Conservation (phyloP, 352 stramenopile species). For the Phytophthora foliorum region DNA sequence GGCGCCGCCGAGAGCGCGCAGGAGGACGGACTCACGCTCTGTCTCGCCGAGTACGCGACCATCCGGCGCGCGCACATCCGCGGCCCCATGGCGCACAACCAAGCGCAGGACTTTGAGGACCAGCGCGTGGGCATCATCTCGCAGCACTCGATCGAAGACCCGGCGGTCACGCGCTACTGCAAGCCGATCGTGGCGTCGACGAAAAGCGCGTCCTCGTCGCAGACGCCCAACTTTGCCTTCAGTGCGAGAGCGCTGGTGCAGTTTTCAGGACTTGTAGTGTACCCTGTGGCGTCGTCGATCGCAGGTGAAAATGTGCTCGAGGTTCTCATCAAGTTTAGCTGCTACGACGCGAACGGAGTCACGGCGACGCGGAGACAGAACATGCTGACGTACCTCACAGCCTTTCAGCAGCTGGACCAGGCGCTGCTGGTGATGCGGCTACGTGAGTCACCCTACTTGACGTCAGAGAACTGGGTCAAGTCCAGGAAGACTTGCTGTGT, state of each 20-base stretch:
- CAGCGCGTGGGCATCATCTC: conserved; percentile 73
- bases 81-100: conserved; percentile 37
- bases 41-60: conserved; percentile 71
- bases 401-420: conserved; percentile 58
- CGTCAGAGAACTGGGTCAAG: conserved; percentile 66
- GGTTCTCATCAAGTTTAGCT: conserved; percentile 75
- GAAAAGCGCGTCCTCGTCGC: conserved; percentile 9
- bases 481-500: conserved; percentile 68
- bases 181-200: conserved; percentile 57
- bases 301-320: conserved; percentile 58
- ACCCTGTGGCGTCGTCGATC: conserved; percentile 54
- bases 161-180: conserved; percentile 64
- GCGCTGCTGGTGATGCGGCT: conserved; percentile 70
- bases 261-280: conserved; percentile 72
- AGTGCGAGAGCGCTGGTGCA: conserved; percentile 59
- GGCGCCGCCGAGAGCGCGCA: conserved; percentile 15
- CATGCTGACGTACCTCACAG: conserved; percentile 61
- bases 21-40: conserved; percentile 56
- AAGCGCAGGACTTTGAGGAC: conserved; percentile 50
- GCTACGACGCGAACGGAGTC: conserved; percentile 61
- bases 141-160: conserved; percentile 76
- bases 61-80: conserved; percentile 56
- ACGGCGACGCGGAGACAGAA: conserved; percentile 48
- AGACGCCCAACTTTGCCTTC: conserved; percentile 38
- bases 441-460: conserved; percentile 65